phyloP scores from a whole-genome alignment of 2,329 filamentous ascomycete genomes.

The Phaeosphaeriaceae sp. region DNA sequence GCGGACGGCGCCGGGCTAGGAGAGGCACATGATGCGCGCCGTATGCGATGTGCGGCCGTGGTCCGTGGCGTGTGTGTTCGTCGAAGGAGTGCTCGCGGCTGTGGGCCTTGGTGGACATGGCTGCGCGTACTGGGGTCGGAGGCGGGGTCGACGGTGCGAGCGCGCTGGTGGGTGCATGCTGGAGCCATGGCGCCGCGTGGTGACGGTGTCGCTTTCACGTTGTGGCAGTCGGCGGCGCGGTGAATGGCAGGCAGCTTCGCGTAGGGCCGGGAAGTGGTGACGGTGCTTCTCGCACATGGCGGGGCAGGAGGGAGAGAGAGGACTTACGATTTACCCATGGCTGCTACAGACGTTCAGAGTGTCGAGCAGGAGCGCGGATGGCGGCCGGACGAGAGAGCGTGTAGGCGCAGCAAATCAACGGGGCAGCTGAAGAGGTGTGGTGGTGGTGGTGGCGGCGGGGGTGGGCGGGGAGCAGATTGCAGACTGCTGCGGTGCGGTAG shows the following conservation, averaged over 20 bases:
- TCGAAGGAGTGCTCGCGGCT: slow-evolving; percentile 8
- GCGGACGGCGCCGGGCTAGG: slow-evolving; percentile 27
- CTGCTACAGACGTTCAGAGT: slow-evolving; percentile 4
- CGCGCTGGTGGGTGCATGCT: slow-evolving; percentile 2
- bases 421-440: too few species aligned
- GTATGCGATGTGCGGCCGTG: slow-evolving; percentile 19
- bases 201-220: slow-evolving; percentile 3
- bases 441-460: background rate
- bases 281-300: too few species aligned
- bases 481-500: background rate
- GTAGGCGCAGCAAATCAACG: slow-evolving; percentile 17
- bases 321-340: slow-evolving; percentile 54
- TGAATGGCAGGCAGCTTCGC: slow-evolving; percentile 28
- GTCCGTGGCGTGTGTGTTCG: slow-evolving; percentile 7
- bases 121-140: slow-evolving; percentile 13
- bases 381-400: background rate
- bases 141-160: slow-evolving; percentile 4
- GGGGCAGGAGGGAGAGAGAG: slow-evolving; percentile 19
- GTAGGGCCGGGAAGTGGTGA: too few species aligned
- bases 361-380: background rate
- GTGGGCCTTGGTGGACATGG: slow-evolving; percentile 14
- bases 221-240: slow-evolving; percentile 9
- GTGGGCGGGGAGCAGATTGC: background rate
- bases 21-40: slow-evolving; percentile 30
- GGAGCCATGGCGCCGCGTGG: slow-evolving; percentile 15